A percentile compares a stretch with the other conserved stretches of the same genome.
Conservation (phyloP, 768 basidiomycete genomes). For the Rhizopogon vulgaris region DNA sequence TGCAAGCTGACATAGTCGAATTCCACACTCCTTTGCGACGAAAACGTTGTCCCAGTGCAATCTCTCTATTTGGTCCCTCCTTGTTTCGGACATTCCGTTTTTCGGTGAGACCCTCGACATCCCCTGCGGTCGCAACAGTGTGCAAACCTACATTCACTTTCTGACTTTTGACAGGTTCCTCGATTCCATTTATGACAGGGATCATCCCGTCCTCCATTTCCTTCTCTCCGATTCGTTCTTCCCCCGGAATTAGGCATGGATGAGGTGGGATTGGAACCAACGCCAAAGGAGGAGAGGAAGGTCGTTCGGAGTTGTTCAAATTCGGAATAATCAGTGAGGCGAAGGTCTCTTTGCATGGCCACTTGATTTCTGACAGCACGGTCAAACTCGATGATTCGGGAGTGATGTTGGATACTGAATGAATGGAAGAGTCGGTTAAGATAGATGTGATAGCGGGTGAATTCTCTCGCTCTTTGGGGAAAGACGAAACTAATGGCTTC, state of each 20-base stretch:
- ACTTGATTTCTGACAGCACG: not conserved
- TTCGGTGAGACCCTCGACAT: too few relatives aligned
- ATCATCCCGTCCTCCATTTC: not conserved
- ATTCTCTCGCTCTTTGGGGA: fast-evolving
- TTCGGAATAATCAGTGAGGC: not conserved
- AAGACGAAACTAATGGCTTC: not conserved
- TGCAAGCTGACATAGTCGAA: too few relatives aligned
- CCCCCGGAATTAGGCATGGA: too few relatives aligned
- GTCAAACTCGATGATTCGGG: not conserved
- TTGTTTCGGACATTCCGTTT: too few relatives aligned
- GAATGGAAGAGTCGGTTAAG: not conserved
- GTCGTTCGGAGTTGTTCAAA: not conserved
- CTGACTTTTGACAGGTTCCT: not conserved
- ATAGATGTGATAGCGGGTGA: too few relatives aligned
- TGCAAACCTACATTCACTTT: too few relatives aligned
- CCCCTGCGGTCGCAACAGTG: too few relatives aligned
- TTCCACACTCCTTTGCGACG: too few relatives aligned
- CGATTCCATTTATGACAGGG: constrained; percentile 4
- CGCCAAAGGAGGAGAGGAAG: constrained; percentile 1
- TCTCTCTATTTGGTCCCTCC: too few relatives aligned
- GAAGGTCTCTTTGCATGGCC: not conserved
- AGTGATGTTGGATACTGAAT: not conserved
- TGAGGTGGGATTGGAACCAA: not conserved
- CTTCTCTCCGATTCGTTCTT: not conserved
- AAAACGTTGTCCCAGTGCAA: too few relatives aligned